A percentile compares a stretch with the other conserved stretches of the same genome.
Conservation (phyloP, 2,329 filamentous ascomycete genomes). For the Fusarium sp. region DNA sequence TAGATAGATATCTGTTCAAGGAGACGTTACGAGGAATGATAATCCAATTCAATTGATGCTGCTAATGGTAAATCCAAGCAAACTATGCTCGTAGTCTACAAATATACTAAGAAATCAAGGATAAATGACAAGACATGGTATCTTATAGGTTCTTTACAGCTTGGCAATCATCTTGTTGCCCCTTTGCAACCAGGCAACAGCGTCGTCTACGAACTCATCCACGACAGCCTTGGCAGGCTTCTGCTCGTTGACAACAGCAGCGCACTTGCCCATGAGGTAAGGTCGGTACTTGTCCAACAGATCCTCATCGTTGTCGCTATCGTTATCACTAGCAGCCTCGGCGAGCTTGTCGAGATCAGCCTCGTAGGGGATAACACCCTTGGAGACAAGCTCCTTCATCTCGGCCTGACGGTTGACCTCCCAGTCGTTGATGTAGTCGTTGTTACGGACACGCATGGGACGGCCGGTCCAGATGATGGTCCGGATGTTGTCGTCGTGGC, state of each 20-base stretch:
- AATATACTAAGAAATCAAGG: constrained; percentile 23
- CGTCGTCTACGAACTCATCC: constrained; percentile 91
- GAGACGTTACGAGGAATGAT: neutral
- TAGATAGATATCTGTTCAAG: neutral
- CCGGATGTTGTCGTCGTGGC: constrained; percentile 94
- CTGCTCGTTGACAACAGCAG: constrained; percentile 92
- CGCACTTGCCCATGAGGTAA: constrained; percentile 96
- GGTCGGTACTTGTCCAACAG: constrained; percentile 91
- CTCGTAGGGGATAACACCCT: constrained; percentile 94
- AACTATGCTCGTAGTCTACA: constrained; percentile 40
- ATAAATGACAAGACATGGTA: constrained; percentile 15
- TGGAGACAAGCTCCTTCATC: constrained; percentile 89
- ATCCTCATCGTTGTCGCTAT: constrained; percentile 80
- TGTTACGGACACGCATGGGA: constrained; percentile 91
- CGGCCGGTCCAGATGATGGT: constrained; percentile 99
- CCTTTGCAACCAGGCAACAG: constrained; percentile 74
- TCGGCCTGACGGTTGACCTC: constrained; percentile 89
- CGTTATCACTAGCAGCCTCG: constrained; percentile 71
- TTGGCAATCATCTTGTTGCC: constrained; percentile 77
- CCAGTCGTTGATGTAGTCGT: constrained; percentile 95
- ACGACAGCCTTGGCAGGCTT: constrained; percentile 92
- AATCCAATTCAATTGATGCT: constrained; percentile 3
- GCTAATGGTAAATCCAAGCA: constrained; percentile 6
- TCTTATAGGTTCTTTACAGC: constrained; percentile 60
- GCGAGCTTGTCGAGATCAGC: constrained; percentile 87